These are phyloP conservation scores for Viola pubescens DNA, from an alignment of 441 rosid species.

Conservation along the genomic window DNA sequence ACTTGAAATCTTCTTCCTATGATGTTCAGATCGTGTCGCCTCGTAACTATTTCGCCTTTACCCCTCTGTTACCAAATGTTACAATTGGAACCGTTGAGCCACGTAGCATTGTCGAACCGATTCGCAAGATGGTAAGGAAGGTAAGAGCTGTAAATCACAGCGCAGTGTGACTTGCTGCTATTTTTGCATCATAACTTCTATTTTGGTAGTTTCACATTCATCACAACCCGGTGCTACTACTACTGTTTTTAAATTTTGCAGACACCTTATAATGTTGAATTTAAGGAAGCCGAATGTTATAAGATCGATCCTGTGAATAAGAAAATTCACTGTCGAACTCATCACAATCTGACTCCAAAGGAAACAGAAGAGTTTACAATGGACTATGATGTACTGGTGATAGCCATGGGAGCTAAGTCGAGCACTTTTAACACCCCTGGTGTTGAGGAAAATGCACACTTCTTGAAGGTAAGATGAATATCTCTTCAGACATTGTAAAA, in stretches of 20 bases:
- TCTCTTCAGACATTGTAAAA: background rate
- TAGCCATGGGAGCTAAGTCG: constrained; percentile 82
- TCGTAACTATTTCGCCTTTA: constrained; percentile 89
- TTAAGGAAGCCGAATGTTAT: constrained; percentile 76
- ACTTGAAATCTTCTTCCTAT: constrained; percentile 44
- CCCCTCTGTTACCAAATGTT: constrained; percentile 81
- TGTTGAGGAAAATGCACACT: constrained; percentile 72
- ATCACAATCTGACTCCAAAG: constrained; percentile 25
- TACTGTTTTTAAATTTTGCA: constrained; percentile 16
- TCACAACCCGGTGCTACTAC: background rate
- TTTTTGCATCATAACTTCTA: background rate
- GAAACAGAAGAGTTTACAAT: constrained; percentile 57
- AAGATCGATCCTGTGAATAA: constrained; percentile 66
- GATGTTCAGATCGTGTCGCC: constrained; percentile 83
- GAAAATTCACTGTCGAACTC: constrained; percentile 63
- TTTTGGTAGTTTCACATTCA: background rate
- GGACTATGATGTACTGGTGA: constrained; percentile 71
- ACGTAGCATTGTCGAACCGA: constrained; percentile 64
- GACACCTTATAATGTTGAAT: constrained; percentile 52
- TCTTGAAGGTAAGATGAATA: constrained; percentile 55
- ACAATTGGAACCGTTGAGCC: constrained; percentile 88
- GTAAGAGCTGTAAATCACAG: constrained; percentile 23
- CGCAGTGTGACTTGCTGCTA: background rate
- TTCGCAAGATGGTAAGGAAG: constrained; percentile 76
- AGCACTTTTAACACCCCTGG: constrained; percentile 94